A percentile compares a stretch with the other conserved stretches of the same genome.
These are phyloP conservation scores for Suillus americanus DNA, from an alignment of 768 basidiomycete genomes.

Conservation along the genomic window DNA sequence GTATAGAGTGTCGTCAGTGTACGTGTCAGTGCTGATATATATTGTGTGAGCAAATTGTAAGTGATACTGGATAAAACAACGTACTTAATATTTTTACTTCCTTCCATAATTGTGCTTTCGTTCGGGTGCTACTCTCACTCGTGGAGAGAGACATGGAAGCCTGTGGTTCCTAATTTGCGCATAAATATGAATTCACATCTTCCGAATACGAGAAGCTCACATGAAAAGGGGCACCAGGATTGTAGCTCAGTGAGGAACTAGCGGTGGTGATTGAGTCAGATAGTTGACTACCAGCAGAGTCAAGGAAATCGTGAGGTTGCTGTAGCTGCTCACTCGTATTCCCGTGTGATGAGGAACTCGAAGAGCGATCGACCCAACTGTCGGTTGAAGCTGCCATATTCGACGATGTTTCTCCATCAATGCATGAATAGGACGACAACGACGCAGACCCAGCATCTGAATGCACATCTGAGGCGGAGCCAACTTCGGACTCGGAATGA, in stretches of 20 bases:
- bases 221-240: not conserved
- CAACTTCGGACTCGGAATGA: slow-evolving; percentile 36
- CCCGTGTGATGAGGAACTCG: slow-evolving; percentile 8
- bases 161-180: not conserved
- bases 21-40: slow-evolving; percentile 72
- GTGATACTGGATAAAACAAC: slow-evolving; percentile 14
- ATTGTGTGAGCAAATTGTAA: slow-evolving; percentile 6
- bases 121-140: slow-evolving; percentile 35
- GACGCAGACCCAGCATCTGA: slow-evolving; percentile 46
- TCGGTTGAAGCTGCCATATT: slow-evolving; percentile 31
- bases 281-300: slow-evolving; percentile 21
- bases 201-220: not conserved
- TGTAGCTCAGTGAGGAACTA: slow-evolving; percentile 34
- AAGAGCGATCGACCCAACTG: slow-evolving; percentile 48
- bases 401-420: slow-evolving; percentile 39
- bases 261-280: slow-evolving; percentile 43
- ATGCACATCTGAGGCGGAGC: slow-evolving; percentile 39
- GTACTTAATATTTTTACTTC: slow-evolving; percentile 87
- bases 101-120: slow-evolving; percentile 87
- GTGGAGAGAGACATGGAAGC: slow-evolving; percentile 7
- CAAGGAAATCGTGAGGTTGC: slow-evolving; percentile 13
- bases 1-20: slow-evolving; percentile 87
- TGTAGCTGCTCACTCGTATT: slow-evolving; percentile 5
- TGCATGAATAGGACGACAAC: slow-evolving; percentile 37
- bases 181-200: not conserved